phyloP scores from a whole-genome alignment of 2,329 filamentous ascomycete genomes.

The Trichoderma sp. region DNA sequence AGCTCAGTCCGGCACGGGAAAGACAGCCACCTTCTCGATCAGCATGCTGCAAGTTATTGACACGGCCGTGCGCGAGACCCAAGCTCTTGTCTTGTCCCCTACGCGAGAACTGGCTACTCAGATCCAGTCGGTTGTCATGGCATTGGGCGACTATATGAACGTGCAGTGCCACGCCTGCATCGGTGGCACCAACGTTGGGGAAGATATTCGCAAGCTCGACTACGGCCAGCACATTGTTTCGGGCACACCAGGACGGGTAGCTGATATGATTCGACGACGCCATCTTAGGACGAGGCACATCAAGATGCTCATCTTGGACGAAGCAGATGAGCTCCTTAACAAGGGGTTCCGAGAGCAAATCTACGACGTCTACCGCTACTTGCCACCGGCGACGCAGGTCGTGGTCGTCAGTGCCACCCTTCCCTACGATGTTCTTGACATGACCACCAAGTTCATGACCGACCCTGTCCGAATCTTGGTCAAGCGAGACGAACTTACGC shows the following conservation, averaged over 20 bases:
- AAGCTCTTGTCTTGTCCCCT: conserved; percentile 92
- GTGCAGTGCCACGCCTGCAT: conserved; percentile 99
- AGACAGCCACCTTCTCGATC: conserved; percentile 95
- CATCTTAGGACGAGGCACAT: conserved; percentile 61
- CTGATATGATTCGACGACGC: conserved; percentile 63
- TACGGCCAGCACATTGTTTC: conserved; percentile 98
- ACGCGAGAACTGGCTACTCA: conserved; percentile 96
- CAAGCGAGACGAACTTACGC: conserved; percentile 97
- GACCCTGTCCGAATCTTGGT: conserved; percentile 95
- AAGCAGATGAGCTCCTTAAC: conserved; percentile 71
- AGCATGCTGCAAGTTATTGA: conserved; percentile 96
- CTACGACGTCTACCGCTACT: conserved; percentile 97
- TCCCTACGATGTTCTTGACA: conserved; percentile 96
- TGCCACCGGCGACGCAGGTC: conserved; percentile 96
- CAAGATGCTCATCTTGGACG: conserved; percentile 64
- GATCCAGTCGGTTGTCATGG: conserved; percentile 98
- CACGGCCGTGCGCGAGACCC: conserved; percentile 86
- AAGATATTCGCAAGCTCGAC: conserved; percentile 96
- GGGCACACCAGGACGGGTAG: conserved; percentile 92
- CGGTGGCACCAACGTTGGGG: conserved; percentile 94
- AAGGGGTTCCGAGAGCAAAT: conserved; percentile 98
- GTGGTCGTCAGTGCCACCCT: conserved; percentile 96
- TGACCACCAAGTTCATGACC: conserved; percentile 99
- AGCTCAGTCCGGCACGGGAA: conserved; percentile 94
- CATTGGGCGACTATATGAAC: conserved; percentile 99